These are phyloP conservation scores for Apiosordaria backusii DNA, from an alignment of 495 filamentous ascomycete genomes.

Conservation along the genomic window DNA sequence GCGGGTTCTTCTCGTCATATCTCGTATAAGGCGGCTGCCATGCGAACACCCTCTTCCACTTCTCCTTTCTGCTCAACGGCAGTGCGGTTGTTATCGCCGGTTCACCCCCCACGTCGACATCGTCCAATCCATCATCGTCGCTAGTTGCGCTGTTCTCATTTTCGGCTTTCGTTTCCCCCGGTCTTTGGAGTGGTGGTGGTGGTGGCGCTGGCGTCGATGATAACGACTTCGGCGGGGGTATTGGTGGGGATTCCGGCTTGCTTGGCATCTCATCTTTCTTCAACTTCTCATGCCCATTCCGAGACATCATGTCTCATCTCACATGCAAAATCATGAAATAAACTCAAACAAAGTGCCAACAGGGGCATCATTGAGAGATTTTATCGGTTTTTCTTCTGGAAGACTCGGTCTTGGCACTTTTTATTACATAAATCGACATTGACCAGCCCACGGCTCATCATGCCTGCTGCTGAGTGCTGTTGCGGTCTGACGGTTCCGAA, in stretches of 20 bases:
- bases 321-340: not conserved
- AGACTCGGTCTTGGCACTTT: too few species aligned
- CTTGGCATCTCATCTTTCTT: too few species aligned
- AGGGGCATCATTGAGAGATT: too few species aligned
- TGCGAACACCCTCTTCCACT: constrained; percentile 12
- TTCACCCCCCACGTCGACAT: not conserved
- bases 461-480: not conserved
- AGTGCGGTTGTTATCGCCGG: too few species aligned
- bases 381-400: not conserved
- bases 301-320: not conserved
- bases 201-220: not conserved
- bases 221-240: too few species aligned
- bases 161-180: not conserved
- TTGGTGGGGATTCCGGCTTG: not conserved
- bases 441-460: too few species aligned
- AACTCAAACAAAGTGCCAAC: too few species aligned
- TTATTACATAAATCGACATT: too few species aligned
- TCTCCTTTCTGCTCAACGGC: not conserved
- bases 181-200: not conserved
- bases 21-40: constrained; percentile 33
- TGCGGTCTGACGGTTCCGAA: not conserved
- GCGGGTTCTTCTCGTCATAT: constrained; percentile 33
- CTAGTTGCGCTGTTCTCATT: not conserved
- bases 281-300: not conserved
- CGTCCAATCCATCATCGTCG: not conserved